A percentile compares a stretch with the other conserved stretches of the same genome.
phyloP scores from a whole-genome alignment of 176 grass and related monocot genomes.

The Triticum monococcum region DNA sequence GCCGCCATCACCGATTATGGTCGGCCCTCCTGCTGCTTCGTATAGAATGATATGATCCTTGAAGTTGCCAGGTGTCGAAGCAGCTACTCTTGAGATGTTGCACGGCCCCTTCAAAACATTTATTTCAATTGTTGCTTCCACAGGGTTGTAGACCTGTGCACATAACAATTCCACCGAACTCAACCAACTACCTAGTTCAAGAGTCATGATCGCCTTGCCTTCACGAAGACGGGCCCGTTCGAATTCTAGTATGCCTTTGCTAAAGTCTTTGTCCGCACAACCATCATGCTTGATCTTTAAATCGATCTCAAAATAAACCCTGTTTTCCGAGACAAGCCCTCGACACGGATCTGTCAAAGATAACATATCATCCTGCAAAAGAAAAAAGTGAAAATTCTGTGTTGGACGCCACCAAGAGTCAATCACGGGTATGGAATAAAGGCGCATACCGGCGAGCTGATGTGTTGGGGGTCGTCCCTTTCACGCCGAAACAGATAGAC shows the following conservation, averaged over 20 bases:
- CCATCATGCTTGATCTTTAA: background rate
- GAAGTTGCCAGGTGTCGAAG: background rate
- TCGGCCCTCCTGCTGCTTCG: background rate
- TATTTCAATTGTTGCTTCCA: background rate
- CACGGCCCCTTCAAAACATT: background rate
- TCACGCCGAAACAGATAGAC: too few species aligned
- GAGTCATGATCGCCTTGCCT: background rate
- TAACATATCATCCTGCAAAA: too few species aligned
- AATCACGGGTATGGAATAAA: too few species aligned
- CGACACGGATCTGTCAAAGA: background rate
- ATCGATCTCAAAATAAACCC: background rate
- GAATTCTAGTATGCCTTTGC: background rate
- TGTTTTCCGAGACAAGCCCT: background rate
- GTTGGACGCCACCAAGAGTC: too few species aligned
- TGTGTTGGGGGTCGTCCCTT: too few species aligned
- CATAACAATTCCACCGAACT: background rate
- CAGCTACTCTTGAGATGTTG: background rate
- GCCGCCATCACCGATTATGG: background rate
- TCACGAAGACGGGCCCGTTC: background rate
- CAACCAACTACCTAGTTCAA: background rate
- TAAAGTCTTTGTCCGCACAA: background rate
- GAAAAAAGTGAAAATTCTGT: too few species aligned
- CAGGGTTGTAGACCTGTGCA: background rate
- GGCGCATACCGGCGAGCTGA: too few species aligned
- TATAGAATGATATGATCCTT: background rate